phyloP scores from a whole-genome alignment of 768 basidiomycete species.

The Gloeophyllum trabeum region DNA sequence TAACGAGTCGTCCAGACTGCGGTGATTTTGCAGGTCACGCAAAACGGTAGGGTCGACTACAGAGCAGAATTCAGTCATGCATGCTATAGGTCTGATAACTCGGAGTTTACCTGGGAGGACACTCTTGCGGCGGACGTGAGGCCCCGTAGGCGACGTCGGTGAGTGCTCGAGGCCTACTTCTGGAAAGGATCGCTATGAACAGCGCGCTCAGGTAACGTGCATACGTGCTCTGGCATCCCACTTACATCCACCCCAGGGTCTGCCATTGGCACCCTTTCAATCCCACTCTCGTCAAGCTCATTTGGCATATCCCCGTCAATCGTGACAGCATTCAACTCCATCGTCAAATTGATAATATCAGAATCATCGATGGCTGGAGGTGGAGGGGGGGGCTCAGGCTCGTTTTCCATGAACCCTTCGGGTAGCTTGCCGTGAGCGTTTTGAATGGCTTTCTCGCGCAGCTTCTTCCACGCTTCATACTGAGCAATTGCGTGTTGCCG shows the following conservation, averaged over 20 bases:
- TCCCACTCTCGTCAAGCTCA: slow-evolving; percentile 68
- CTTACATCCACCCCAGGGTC: slow-evolving; percentile 83
- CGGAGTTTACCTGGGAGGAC: slow-evolving; percentile 69
- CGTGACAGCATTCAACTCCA: slow-evolving; percentile 79
- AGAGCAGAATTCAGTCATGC: too few relatives aligned
- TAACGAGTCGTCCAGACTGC: slow-evolving; percentile 56
- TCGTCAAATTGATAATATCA: slow-evolving; percentile 80
- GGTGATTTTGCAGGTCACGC: slow-evolving; percentile 79
- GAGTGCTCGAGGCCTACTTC: slow-evolving; percentile 55
- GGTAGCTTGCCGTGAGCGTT: slow-evolving; percentile 69
- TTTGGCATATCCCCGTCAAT: slow-evolving; percentile 58
- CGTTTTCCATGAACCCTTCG: slow-evolving; percentile 53
- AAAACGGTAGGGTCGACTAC: slow-evolving; percentile 82
- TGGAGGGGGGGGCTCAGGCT: slow-evolving; percentile 66
- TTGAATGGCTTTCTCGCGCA: slow-evolving; percentile 65
- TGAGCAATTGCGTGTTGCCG: slow-evolving; percentile 76
- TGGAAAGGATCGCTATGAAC: slow-evolving; percentile 49
- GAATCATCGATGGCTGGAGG: slow-evolving; percentile 70
- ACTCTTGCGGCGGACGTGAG: slow-evolving; percentile 91
- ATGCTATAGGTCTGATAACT: too few relatives aligned
- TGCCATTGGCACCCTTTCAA: slow-evolving; percentile 86
- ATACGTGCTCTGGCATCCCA: too few relatives aligned
- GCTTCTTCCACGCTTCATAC: slow-evolving; percentile 83
- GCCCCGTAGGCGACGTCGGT: slow-evolving; percentile 36
- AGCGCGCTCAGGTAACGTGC: slow-evolving; percentile 5